Evolutionary conservation across 176 grass and related monocot genomes (phyloP).

Genomic region (Hyparrhenia diplandra): DNA sequence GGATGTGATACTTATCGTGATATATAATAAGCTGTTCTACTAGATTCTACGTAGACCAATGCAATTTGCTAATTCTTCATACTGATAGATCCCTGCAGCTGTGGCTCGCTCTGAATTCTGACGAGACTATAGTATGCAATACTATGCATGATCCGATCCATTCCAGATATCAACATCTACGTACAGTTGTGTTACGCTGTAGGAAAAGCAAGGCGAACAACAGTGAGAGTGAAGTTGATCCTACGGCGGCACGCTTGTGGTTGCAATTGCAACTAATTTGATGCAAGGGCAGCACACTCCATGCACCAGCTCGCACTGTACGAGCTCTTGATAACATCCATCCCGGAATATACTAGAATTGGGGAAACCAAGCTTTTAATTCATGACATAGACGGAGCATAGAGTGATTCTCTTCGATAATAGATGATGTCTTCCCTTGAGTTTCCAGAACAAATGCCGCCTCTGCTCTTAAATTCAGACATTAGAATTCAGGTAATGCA

Average conservation of each 20-base stretch:
- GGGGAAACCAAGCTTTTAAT: too few relatives aligned
- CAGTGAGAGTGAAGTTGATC: background rate
- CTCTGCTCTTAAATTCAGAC: background rate
- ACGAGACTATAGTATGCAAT: background rate
- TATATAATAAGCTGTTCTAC: too few relatives aligned
- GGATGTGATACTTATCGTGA: background rate
- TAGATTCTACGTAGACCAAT: background rate
- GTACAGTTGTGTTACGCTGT: background rate
- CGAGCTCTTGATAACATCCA: background rate
- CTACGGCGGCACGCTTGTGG: background rate
- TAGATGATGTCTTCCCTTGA: background rate
- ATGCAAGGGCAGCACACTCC: too few relatives aligned
- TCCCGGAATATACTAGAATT: background rate
- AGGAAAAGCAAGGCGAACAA: background rate
- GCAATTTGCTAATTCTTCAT: background rate
- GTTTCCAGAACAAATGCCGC: background rate
- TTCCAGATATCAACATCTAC: background rate
- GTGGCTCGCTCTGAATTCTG: background rate
- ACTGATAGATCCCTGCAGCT: background rate
- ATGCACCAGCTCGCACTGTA: background rate
- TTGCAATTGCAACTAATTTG: background rate
- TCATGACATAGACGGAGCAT: conserved; percentile 4
- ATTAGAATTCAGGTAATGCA: background rate
- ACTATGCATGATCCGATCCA: background rate
- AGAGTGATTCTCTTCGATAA: background rate